phyloP scores from a whole-genome alignment of 805 yeast species.

The Grigorovia jiainica region DNA sequence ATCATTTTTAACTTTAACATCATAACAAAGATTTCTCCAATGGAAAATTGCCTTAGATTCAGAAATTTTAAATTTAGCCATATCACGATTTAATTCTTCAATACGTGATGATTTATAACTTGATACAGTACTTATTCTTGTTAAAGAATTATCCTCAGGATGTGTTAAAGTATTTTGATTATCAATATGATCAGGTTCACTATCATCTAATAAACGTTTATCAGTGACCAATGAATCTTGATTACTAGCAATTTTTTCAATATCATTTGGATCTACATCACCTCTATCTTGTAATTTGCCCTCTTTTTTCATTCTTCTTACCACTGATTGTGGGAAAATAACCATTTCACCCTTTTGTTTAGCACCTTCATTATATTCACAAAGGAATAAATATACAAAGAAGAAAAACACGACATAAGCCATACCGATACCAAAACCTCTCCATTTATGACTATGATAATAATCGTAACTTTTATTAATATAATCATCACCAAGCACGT shows the following conservation, averaged over 20 bases:
- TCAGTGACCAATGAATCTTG: conserved; percentile 12
- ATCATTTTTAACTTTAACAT: conserved; percentile 52
- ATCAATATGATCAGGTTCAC: conserved; percentile 6
- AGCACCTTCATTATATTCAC: conserved; percentile 53
- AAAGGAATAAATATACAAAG: conserved; percentile 40
- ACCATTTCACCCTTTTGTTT: conserved; percentile 65
- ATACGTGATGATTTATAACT: conserved; percentile 3
- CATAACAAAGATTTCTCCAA: conserved; percentile 70
- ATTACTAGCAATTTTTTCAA: conserved; percentile 15
- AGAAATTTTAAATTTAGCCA: conserved; percentile 22
- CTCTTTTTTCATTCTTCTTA: conserved; percentile 38
- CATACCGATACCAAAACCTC: conserved; percentile 53
- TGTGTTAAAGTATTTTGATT: not conserved
- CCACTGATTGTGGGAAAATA: conserved; percentile 43
- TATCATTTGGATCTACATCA: conserved; percentile 16
- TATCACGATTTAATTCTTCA: conserved; percentile 7
- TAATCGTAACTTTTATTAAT: conserved; percentile 37
- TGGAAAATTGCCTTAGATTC: conserved; percentile 48
- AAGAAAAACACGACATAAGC: conserved; percentile 50
- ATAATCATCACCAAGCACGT: conserved; percentile 46
- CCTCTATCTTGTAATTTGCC: conserved; percentile 18
- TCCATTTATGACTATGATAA: conserved; percentile 43
- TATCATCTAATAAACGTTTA: conserved; percentile 18
- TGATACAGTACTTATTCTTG: not conserved
- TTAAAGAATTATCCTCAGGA: conserved; percentile 3